A percentile compares a stretch with the other conserved stretches of the same genome.
phyloP scores from a whole-genome alignment of 2,329 filamentous ascomycete genomes.

The Neobulgaria alba region DNA sequence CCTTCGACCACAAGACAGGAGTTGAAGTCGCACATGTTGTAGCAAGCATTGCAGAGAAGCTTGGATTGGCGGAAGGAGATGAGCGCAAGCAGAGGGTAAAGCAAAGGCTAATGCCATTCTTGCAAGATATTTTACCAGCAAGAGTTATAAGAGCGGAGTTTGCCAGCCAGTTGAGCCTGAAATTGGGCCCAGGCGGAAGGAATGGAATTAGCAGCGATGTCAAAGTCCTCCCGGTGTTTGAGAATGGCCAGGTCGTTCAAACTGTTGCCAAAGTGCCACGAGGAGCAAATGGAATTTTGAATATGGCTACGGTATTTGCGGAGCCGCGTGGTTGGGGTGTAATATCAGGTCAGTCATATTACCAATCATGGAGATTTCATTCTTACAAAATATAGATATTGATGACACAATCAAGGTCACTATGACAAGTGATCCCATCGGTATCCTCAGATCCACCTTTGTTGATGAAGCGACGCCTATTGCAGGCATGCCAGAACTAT shows the following conservation, averaged over 20 bases:
- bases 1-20: slow-evolving; percentile 66
- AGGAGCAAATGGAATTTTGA: slow-evolving; percentile 44
- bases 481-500: slow-evolving; percentile 77
- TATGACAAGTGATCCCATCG: slow-evolving; percentile 67
- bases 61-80: slow-evolving; percentile 53
- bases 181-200: slow-evolving; percentile 59
- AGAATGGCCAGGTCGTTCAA: slow-evolving; percentile 40
- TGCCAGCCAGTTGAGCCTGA: slow-evolving; percentile 35
- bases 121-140: slow-evolving; percentile 66
- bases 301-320: slow-evolving; percentile 66
- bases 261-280: slow-evolving; percentile 40
- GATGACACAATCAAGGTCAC: slow-evolving; percentile 96
- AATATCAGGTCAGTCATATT: slow-evolving; percentile 55
- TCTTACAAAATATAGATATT: slow-evolving; percentile 60
- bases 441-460: slow-evolving; percentile 79
- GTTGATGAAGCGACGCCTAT: slow-evolving; percentile 64
- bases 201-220: slow-evolving; percentile 65
- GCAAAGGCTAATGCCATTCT: slow-evolving; percentile 64
- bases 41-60: slow-evolving; percentile 57
- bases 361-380: neutral
- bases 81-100: slow-evolving; percentile 53
- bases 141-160: slow-evolving; percentile 59
- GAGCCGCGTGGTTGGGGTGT: slow-evolving; percentile 74
- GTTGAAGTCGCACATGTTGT: slow-evolving; percentile 60
- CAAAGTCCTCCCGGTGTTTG: slow-evolving; percentile 40